Percentiles rank a stretch among this genome's conserved stretches.
phyloP scores from a whole-genome alignment of 2,329 filamentous ascomycete genomes.

The Claviceps pazoutovae region DNA sequence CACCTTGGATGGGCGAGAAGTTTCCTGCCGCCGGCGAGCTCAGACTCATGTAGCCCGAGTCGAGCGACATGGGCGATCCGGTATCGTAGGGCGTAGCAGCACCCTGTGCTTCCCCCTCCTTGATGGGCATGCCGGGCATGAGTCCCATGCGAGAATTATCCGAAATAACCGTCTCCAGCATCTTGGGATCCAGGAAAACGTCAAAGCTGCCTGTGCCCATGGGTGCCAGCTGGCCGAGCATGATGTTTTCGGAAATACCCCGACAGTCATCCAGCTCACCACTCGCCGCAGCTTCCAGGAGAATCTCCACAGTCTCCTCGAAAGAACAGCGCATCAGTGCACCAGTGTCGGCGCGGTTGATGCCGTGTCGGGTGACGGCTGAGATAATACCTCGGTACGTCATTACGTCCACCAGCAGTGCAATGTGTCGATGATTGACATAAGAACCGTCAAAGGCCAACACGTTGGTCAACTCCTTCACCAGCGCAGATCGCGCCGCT shows the following conservation, averaged over 20 bases:
- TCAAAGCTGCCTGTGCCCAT: slow-evolving; percentile 97
- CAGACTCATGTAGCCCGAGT: slow-evolving; percentile 52
- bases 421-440: slow-evolving; percentile 96
- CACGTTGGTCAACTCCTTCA: slow-evolving; percentile 81
- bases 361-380: slow-evolving; percentile 93
- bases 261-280: slow-evolving; percentile 96
- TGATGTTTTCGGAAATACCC: slow-evolving; percentile 97
- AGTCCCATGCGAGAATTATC: slow-evolving; percentile 80
- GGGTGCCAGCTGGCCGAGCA: slow-evolving; percentile 91
- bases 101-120: slow-evolving; percentile 62
- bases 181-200: slow-evolving; percentile 80
- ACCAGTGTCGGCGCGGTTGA: slow-evolving; percentile 95
- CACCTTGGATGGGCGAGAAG: slow-evolving; percentile 66
- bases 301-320: slow-evolving; percentile 96
- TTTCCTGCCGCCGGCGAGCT: slow-evolving; percentile 48
- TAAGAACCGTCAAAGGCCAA: slow-evolving; percentile 98
- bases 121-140: slow-evolving; percentile 65
- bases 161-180: slow-evolving; percentile 88
- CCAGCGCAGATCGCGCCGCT: slow-evolving; percentile 72
- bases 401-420: slow-evolving; percentile 93
- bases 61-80: slow-evolving; percentile 57
- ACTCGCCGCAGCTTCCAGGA: slow-evolving; percentile 85
- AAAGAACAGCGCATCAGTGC: slow-evolving; percentile 99
- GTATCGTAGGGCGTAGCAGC: slow-evolving; percentile 91
- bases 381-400: slow-evolving; percentile 88